Evolutionary conservation across 2,329 filamentous ascomycete genomes (phyloP).

Genomic region (Chaetomium sp.): DNA sequence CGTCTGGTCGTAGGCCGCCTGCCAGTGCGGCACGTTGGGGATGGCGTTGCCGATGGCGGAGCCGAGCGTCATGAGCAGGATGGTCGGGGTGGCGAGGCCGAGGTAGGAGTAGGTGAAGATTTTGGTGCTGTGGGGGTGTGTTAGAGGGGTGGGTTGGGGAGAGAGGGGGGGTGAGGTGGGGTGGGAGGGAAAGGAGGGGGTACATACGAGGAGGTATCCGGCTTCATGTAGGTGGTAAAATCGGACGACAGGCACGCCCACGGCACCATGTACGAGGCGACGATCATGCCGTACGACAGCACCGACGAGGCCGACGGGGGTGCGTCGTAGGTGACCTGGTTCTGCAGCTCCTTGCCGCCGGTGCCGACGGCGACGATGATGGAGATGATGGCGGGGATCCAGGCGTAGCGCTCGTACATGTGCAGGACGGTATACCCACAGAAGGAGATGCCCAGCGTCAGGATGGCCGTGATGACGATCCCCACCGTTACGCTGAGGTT

Average conservation of each 20-base stretch:
- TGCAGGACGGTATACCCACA: slow-evolving; percentile 61
- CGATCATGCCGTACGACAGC: slow-evolving; percentile 60
- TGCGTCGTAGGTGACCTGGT: slow-evolving; percentile 48
- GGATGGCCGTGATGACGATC: slow-evolving; percentile 61
- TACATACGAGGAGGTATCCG: slow-evolving; percentile 53
- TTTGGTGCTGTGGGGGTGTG: slow-evolving; percentile 14
- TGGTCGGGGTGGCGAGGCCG: slow-evolving; percentile 57
- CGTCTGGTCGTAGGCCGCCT: slow-evolving; percentile 54
- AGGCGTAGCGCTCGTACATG: slow-evolving; percentile 60
- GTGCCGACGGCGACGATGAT: slow-evolving; percentile 58
- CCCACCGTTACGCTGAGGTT: slow-evolving; percentile 56
- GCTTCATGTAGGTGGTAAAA: slow-evolving; percentile 62
- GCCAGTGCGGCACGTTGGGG: slow-evolving; percentile 55
- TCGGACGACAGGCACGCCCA: slow-evolving; percentile 62
- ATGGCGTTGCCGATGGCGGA: slow-evolving; percentile 65
- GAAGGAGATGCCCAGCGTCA: slow-evolving; percentile 63
- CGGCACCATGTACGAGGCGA: slow-evolving; percentile 65
- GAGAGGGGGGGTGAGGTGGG: background rate
- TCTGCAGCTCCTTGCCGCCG: slow-evolving; percentile 51
- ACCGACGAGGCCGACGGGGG: slow-evolving; percentile 50
- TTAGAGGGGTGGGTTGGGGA: background rate
- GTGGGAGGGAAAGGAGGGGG: slow-evolving; percentile 15
- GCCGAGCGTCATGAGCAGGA: slow-evolving; percentile 63
- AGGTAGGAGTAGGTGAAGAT: slow-evolving; percentile 60
- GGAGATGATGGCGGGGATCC: slow-evolving; percentile 57